phyloP scores from a whole-genome alignment of 148 eudicot species.

The Chenopodium formosanum region DNA sequence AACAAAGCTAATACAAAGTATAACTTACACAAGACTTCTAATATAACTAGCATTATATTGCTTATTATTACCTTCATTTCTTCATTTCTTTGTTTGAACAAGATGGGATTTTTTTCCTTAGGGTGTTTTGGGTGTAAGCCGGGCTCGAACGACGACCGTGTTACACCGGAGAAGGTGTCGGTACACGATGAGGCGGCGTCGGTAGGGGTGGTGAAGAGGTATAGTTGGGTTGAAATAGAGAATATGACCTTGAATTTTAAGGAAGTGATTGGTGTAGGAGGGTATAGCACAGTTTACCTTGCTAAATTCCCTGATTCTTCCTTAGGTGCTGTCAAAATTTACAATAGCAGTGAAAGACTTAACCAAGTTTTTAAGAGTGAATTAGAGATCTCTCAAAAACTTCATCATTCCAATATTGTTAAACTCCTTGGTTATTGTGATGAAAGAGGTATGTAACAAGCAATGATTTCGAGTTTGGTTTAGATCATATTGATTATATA shows the following conservation, averaged over 20 bases:
- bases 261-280: constrained; percentile 64
- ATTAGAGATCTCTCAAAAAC: constrained; percentile 48
- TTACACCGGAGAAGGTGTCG: constrained; percentile 16
- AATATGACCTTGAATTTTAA: constrained; percentile 41
- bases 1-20: neutral
- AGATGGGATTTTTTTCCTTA: constrained; percentile 28
- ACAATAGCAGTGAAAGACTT: constrained; percentile 52
- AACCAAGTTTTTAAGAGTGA: constrained; percentile 57
- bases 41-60: neutral
- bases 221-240: constrained; percentile 56
- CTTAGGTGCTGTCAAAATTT: constrained; percentile 61
- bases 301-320: constrained; percentile 45
- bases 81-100: neutral
- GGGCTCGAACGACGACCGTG: constrained; percentile 17
- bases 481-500: neutral
- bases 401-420: constrained; percentile 57
- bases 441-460: constrained; percentile 47
- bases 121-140: constrained; percentile 27
- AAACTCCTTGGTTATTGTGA: constrained; percentile 65
- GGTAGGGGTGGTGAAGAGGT: constrained; percentile 37
- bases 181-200: neutral
- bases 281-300: constrained; percentile 73
- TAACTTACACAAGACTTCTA: too few species aligned
- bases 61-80: neutral
- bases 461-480: neutral